phyloP scores from a whole-genome alignment of 129 eudicot genomes.

The Dittrichia graveolens region DNA sequence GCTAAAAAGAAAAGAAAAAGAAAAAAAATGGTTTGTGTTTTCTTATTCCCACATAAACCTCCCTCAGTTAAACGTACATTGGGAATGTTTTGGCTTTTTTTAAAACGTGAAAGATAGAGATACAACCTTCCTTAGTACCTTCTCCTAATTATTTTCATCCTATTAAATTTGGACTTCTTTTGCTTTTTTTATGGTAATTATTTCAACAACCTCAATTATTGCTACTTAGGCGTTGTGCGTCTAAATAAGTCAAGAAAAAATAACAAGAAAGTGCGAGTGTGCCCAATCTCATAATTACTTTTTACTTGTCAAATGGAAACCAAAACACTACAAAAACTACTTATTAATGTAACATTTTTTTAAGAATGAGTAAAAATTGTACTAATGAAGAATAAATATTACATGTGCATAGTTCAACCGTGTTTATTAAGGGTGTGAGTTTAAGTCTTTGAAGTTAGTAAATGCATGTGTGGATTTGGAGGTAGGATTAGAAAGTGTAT shows the following conservation, averaged over 20 bases:
- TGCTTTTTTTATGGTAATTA: constrained; percentile 35
- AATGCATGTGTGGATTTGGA: too few species aligned
- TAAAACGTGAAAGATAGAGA: constrained; percentile 16
- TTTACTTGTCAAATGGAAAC: neutral
- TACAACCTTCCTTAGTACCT: constrained; percentile 35
- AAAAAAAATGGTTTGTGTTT: constrained; percentile 1
- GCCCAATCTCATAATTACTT: neutral
- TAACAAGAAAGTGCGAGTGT: neutral
- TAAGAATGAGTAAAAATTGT: too few species aligned
- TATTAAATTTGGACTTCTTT: constrained; percentile 25
- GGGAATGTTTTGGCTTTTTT: constrained; percentile 19
- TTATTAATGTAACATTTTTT: too few species aligned
- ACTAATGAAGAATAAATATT: too few species aligned
- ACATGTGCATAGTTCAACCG: too few species aligned
- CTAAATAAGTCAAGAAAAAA: neutral
- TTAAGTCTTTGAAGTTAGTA: too few species aligned
- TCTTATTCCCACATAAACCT: constrained; percentile 27
- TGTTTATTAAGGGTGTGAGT: too few species aligned
- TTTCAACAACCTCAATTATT: constrained; percentile 37
- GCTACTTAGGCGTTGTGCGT: neutral
- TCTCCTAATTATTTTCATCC: neutral
- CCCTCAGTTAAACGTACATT: constrained; percentile 31
- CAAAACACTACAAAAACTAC: too few species aligned
- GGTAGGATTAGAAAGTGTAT: too few species aligned
- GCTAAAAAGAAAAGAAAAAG: constrained; percentile 14